phyloP scores from a whole-genome alignment of 306 rosid species.

The Arachis stenosperma region DNA sequence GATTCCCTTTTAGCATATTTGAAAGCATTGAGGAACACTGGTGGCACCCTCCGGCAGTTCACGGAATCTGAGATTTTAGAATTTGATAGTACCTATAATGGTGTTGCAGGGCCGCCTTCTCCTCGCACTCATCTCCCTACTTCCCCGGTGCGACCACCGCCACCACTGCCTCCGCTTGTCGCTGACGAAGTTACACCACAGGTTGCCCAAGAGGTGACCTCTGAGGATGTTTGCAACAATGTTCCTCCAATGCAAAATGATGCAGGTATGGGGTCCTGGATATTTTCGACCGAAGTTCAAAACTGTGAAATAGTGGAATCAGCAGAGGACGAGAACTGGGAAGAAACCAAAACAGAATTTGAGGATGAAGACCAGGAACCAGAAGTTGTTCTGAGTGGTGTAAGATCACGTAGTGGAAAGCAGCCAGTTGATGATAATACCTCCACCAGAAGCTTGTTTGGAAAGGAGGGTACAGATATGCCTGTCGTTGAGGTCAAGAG shows the following conservation, averaged over 20 bases:
- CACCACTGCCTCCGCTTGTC: conserved; percentile 71
- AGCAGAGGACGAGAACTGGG: conserved; percentile 73
- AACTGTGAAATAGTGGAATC: conserved; percentile 48
- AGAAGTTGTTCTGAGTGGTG: conserved; percentile 50
- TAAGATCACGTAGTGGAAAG: conserved; percentile 45
- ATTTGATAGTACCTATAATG: conserved; percentile 55
- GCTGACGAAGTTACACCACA: conserved; percentile 47
- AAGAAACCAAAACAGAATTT: conserved; percentile 72
- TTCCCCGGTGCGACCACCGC: conserved; percentile 70
- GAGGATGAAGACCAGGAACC: conserved; percentile 71
- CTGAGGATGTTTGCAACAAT: conserved; percentile 45
- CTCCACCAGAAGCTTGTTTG: conserved; percentile 43
- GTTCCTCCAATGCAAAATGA: conserved; percentile 36
- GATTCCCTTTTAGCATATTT: conserved; percentile 76
- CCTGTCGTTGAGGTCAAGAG: conserved; percentile 34
- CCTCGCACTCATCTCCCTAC: conserved; percentile 59
- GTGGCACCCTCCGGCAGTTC: conserved; percentile 84
- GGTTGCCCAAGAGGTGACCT: conserved; percentile 42
- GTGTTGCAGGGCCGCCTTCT: conserved; percentile 55
- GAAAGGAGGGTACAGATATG: conserved; percentile 48
- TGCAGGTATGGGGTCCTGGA: conserved; percentile 40
- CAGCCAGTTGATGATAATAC: conserved; percentile 49
- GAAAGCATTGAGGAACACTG: conserved; percentile 74
- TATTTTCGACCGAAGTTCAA: conserved; percentile 34
- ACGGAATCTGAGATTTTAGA: conserved; percentile 81